phyloP scores from a whole-genome alignment of 2,329 filamentous ascomycete species.

The Aureobasidium musti region DNA sequence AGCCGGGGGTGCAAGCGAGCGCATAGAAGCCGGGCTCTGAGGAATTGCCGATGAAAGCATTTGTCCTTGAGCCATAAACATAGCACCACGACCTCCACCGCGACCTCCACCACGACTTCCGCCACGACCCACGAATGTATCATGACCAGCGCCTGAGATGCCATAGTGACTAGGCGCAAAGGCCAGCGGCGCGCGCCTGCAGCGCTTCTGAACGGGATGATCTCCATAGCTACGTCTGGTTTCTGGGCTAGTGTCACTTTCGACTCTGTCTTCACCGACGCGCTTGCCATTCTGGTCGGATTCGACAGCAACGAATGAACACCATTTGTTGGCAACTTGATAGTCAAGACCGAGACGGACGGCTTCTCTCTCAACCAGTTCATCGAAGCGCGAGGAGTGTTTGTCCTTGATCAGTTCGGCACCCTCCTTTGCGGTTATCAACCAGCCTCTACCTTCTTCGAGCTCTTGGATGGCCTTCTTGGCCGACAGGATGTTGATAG shows the following conservation, averaged over 20 bases:
- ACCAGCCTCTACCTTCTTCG: slow-evolving; percentile 69
- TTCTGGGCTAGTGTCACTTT: neutral
- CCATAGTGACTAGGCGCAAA: neutral
- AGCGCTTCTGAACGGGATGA: too few species aligned
- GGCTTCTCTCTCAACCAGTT: slow-evolving; percentile 65
- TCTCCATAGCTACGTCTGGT: too few species aligned
- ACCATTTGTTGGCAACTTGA: slow-evolving; percentile 69
- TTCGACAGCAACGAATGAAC: slow-evolving; percentile 70
- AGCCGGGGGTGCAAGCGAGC: too few species aligned
- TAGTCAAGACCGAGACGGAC: slow-evolving; percentile 66
- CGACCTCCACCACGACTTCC: neutral
- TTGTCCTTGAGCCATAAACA: neutral
- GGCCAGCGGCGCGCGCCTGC: neutral
- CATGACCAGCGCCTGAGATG: too few species aligned
- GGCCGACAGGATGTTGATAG: slow-evolving; percentile 70
- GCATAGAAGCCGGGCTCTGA: neutral
- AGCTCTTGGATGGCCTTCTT: slow-evolving; percentile 68
- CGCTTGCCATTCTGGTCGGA: slow-evolving; percentile 38
- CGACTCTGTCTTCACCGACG: too few species aligned
- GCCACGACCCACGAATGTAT: neutral
- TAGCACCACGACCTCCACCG: neutral
- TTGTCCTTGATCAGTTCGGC: slow-evolving; percentile 46
- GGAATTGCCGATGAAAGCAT: neutral
- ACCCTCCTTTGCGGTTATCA: slow-evolving; percentile 37
- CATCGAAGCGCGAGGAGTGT: slow-evolving; percentile 55